Conservation (phyloP, 768 basidiomycete genomes). For the Tulasnella sp. region DNA sequence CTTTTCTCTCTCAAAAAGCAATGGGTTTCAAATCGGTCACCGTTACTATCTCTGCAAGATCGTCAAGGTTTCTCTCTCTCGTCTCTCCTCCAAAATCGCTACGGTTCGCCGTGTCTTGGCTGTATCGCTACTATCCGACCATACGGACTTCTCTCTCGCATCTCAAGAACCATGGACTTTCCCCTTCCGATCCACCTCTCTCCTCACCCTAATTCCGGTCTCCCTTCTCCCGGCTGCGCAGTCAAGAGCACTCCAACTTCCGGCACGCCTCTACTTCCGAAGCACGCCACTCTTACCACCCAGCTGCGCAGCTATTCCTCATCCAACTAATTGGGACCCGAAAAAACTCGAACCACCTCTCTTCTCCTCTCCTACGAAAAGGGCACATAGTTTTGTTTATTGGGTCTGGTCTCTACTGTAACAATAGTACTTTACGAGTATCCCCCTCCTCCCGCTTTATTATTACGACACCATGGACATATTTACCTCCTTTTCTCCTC, state of each 20-base stretch:
- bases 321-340: neutral
- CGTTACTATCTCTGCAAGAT: neutral
- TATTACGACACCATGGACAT: conserved; percentile 7
- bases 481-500: neutral
- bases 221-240: neutral
- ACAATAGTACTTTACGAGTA: conserved; percentile 4
- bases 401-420: neutral
- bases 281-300: neutral
- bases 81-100: neutral
- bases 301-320: neutral
- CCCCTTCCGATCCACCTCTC: neutral
- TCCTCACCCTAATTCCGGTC: neutral
- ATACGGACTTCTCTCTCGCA: neutral
- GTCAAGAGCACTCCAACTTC: neutral
- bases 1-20: neutral
- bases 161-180: neutral
- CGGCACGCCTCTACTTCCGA: neutral
- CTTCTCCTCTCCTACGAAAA: neutral
- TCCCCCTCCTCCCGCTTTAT: neutral
- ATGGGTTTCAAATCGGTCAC: conserved; percentile 1
- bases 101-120: neutral
- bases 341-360: conserved; percentile 3
- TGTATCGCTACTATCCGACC: conserved; percentile 1
- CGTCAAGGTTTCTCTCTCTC: neutral
- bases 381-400: neutral